Base-by-base conservation (phyloP, 2,329 filamentous ascomycete genomes). In the Talaromyces sp. region DNA sequence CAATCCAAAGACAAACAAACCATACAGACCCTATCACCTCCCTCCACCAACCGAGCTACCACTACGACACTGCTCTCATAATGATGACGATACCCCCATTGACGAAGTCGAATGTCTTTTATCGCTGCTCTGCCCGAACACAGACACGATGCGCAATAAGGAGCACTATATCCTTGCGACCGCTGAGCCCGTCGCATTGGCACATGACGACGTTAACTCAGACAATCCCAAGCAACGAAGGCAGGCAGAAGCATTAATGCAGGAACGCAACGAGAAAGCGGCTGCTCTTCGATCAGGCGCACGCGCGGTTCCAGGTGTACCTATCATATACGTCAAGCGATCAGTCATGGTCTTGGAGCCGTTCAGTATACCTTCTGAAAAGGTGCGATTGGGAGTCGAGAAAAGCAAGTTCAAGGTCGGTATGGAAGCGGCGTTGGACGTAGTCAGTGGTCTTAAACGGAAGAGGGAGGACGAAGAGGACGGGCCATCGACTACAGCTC, bases 301-400 rank as follows among this genome's bases (percentile, higher is more conserved):
- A 46, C 69, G 78, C 41, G 64, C 71, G 17, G 75, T 80, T 10
- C 76, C 76, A 13, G 78, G 78, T 52, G 77, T 79, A 33, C 78
- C 78, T 15, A 75, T 80, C 28, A 73, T 80, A 43, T 80, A 79
- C 64, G 78, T 80, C 33, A 79, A 79, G 67, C 70, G 78, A 48
- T 79, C 77, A 15, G 77, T 80, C 7, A 79, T 80, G 77, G 72
- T 80, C 13, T 64, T 80, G 57, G 77, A 80, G 64, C 77, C 78
- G 13, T 69, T 79, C 70, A 78, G 76, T 56, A 70, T 66, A 19
- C 67, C 69, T 1, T 78, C 76, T 13, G 74, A 77, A 62, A 67
- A 67, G 21, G 67, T 77, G 11, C 69, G 75, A 37, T 72, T 77
- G 48, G 73, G 72, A 1, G 67, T 73, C n/a, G 77, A 80, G 67